Evolutionary conservation across 768 basidiomycete species (phyloP).

Genomic region (Galerina marginata): DNA sequence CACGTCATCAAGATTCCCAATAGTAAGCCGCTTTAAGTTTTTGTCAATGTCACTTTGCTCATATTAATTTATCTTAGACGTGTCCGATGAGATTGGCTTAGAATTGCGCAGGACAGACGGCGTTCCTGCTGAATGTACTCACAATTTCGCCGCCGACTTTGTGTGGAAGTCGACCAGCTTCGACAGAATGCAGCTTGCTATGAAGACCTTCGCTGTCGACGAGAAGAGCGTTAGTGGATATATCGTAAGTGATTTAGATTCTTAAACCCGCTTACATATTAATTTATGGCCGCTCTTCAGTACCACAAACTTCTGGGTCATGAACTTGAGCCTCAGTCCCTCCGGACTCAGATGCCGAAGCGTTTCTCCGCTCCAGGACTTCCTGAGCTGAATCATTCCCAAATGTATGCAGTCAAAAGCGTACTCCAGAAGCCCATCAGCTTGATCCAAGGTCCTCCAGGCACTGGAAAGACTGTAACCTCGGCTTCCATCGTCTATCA

Average conservation of each 20-base stretch:
- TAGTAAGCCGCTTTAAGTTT: conserved; percentile 59
- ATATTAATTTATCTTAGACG: conserved; percentile 55
- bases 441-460: conserved; percentile 97
- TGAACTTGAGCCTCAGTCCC: conserved; percentile 92
- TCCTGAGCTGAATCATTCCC: conserved; percentile 98
- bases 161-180: conserved; percentile 99
- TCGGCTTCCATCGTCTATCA: conserved; percentile 99
- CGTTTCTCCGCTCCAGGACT: conserved; percentile 96
- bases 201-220: conserved; percentile 99
- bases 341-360: conserved; percentile 94
- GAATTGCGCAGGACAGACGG: conserved; percentile 91
- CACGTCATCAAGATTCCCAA: conserved; percentile 99
- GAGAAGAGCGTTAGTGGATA: conserved; percentile 99
- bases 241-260: conserved; percentile 66
- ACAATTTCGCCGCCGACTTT: conserved; percentile 97
- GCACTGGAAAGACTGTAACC: conserved; percentile 98
- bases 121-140: conserved; percentile 91
- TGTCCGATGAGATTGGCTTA: conserved; percentile 96
- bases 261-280: background rate
- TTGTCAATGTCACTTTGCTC: conserved; percentile 6
- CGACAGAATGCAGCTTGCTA: conserved; percentile 98
- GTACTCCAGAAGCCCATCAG: conserved; percentile 98
- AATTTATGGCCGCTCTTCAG: conserved; percentile 43
- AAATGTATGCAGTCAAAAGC: conserved; percentile 99
- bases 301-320: conserved; percentile 99